Evolutionary conservation across 2,329 filamentous ascomycete species (phyloP), one percentile per base, ranked within the genome.

Genomic region (Pseudogymnoascus sp.): DNA sequence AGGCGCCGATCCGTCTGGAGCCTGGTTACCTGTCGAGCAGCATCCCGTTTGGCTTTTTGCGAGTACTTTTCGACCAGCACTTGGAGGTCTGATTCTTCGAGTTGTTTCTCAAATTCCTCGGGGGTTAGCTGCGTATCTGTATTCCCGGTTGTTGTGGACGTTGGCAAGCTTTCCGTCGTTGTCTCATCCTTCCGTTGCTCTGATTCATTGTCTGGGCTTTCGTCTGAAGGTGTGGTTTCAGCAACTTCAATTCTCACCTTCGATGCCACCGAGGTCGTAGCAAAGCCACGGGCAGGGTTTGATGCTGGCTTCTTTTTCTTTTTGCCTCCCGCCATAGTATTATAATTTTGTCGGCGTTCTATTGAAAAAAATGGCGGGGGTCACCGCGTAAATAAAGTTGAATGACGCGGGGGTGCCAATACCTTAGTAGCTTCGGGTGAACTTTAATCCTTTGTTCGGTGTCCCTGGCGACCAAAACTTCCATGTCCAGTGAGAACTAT

Each of bases 21-120:
- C 67, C 90, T 89, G 22, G 82, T 79, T 65, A 86, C 85, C 72
- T 96, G 91, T 19, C 93, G 87, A 66, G 83, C 79, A 14, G 88
- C 86, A 75, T 97, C 92, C 69, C 88, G 86, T 68, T 88, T 88
- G 65, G 88, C 87, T 74, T 93, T 96, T 41, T 83, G 77, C 0
- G 88, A 87, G 74, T 93, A 79, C 71, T 92, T 94, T 66, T 97
- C 93, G 14, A 97, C 88, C 5, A 97, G 78, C 22, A 90, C 77
- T 74, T 97, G 92, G 38, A 99, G 79, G 69, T 96, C 91, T n/a
- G 91, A 89, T 69, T 92, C 88, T 73, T 97, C 91, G 14, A 97
- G 82, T 70, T 96, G 91, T 66, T 80, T 86, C 72, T 97, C 94
- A 60, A 97, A 89, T 73, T 97, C 91, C 72, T 97, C 93, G 1